Percentiles rank a stretch among this genome's conserved stretches.
phyloP scores from a whole-genome alignment of 2,329 filamentous ascomycete genomes.

The Paracorniculantispora psalliotae region DNA sequence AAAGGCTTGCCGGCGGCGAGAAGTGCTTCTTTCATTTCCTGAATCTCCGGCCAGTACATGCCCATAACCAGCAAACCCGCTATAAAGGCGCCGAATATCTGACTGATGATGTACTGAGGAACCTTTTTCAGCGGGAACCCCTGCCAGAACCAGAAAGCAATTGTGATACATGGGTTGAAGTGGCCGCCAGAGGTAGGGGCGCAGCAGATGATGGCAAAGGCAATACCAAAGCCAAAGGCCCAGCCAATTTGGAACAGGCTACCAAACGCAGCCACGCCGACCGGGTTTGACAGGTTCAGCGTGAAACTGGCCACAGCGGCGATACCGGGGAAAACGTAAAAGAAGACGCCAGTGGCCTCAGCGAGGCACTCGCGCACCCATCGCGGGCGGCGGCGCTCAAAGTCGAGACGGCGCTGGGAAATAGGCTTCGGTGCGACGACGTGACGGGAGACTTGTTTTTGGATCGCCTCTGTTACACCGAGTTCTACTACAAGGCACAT shows the following conservation, averaged over 20 bases:
- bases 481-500: conserved; percentile 35
- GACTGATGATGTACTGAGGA: conserved; percentile 50
- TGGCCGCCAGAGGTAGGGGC: conserved; percentile 50
- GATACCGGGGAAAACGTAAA: conserved; percentile 50
- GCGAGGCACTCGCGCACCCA: conserved; percentile 51
- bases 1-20: conserved; percentile 29
- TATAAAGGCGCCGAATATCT: conserved; percentile 52
- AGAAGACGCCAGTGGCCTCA: conserved; percentile 54
- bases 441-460: conserved; percentile 44
- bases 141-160: conserved; percentile 46
- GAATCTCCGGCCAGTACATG: conserved; percentile 48
- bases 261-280: conserved; percentile 30
- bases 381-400: conserved; percentile 47
- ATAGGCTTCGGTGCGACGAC: conserved; percentile 46
- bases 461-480: conserved; percentile 48
- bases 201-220: conserved; percentile 54
- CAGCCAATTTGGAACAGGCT: conserved; percentile 51
- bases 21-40: conserved; percentile 28
- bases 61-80: conserved; percentile 51
- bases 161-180: conserved; percentile 48
- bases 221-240: conserved; percentile 52
- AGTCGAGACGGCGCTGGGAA: conserved; percentile 48
- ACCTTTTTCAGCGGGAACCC: conserved; percentile 56
- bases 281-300: conserved; percentile 37
- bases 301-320: conserved; percentile 48